Percentiles rank a stretch among this genome's conserved stretches.
Evolutionary conservation across 2,329 filamentous ascomycete genomes (phyloP).

Genomic region (Sordariomycetes sp.): DNA sequence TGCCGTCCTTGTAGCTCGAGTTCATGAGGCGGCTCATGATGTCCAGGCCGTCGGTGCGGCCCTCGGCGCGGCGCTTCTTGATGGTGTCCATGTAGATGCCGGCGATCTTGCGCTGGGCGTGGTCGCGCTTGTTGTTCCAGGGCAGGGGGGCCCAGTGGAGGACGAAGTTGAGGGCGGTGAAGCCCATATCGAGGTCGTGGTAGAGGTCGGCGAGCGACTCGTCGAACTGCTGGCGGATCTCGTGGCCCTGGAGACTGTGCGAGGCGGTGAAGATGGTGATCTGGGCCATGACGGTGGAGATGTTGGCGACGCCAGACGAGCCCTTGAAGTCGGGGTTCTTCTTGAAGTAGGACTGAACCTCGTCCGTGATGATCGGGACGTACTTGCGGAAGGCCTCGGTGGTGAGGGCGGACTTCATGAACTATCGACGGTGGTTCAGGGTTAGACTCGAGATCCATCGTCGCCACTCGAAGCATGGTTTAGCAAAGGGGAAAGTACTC

Average conservation of each 20-base stretch:
- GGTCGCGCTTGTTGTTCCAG: conserved; percentile 73
- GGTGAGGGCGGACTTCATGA: conserved; percentile 71
- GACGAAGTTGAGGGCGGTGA: conserved; percentile 81
- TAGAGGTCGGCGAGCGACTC: conserved; percentile 69
- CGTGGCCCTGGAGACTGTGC: conserved; percentile 71
- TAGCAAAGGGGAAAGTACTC: conserved; percentile 9
- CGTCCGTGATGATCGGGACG: conserved; percentile 63
- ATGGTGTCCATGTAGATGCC: conserved; percentile 77
- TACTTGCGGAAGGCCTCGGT: conserved; percentile 63
- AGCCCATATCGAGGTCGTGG: conserved; percentile 83
- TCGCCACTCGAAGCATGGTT: neutral
- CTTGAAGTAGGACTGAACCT: conserved; percentile 63
- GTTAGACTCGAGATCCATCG: neutral
- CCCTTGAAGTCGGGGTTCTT: conserved; percentile 53
- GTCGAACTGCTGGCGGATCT: conserved; percentile 71
- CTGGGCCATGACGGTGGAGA: conserved; percentile 66
- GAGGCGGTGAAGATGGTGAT: conserved; percentile 86
- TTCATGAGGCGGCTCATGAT: conserved; percentile 90
- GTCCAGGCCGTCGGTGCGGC: conserved; percentile 45
- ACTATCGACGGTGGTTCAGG: conserved; percentile 24
- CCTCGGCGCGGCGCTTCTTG: conserved; percentile 46
- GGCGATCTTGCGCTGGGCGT: conserved; percentile 68
- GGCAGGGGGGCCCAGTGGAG: conserved; percentile 79
- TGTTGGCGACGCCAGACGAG: conserved; percentile 54
- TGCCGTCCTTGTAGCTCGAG: conserved; percentile 73